phyloP scores from a whole-genome alignment of 225 moss, liverwort and hornwort species.

The Straminergon stramineum region DNA sequence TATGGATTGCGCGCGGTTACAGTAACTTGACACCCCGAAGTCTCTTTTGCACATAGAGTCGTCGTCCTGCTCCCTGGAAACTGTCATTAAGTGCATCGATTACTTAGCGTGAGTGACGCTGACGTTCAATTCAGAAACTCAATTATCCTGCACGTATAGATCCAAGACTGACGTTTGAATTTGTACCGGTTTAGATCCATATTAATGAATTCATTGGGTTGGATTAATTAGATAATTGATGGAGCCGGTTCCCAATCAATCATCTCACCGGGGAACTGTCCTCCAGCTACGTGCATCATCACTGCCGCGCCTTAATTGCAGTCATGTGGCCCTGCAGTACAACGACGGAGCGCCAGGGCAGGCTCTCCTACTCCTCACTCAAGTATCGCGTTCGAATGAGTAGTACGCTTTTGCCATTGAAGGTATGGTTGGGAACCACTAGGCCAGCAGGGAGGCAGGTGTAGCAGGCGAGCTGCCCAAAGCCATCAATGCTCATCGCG shows the following conservation, averaged over 20 bases:
- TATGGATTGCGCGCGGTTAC: neutral
- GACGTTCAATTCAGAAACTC: neutral
- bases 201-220: neutral
- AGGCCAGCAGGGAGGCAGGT: neutral
- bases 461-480: neutral
- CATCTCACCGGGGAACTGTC: neutral
- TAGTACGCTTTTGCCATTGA: neutral
- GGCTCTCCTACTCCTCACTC: neutral
- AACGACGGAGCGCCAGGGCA: neutral
- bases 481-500: neutral
- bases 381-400: neutral
- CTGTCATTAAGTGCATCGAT: neutral
- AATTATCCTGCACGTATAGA: neutral
- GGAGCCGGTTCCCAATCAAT: neutral
- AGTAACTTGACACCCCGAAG: neutral
- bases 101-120: neutral
- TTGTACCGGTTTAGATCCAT: neutral
- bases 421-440: neutral
- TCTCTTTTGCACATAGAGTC: neutral
- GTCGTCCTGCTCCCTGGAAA: neutral
- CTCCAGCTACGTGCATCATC: neutral
- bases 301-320: slow-evolving; percentile 15
- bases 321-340: slow-evolving; percentile 7
- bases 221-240: neutral
- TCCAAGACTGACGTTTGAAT: neutral